These are phyloP conservation scores for Exophiala sp. DNA, from an alignment of 2,329 filamentous ascomycete species.

Conservation along the genomic window DNA sequence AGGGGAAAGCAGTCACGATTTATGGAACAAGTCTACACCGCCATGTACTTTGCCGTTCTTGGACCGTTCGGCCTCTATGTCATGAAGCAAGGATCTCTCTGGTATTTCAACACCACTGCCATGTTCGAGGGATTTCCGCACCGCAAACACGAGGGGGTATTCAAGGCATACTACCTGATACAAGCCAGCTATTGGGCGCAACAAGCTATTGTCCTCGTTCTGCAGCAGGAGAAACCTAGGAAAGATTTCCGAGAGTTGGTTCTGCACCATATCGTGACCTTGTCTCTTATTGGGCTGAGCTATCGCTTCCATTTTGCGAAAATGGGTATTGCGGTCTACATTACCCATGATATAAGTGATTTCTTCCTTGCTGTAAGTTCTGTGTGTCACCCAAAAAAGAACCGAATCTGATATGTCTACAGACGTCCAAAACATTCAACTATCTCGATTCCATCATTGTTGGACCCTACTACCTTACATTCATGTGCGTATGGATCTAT, in stretches of 20 bases:
- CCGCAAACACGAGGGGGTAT: constrained; percentile 66
- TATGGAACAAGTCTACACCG: constrained; percentile 90
- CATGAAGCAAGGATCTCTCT: constrained; percentile 67
- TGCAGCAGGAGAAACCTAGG: constrained; percentile 80
- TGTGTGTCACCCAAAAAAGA: neutral
- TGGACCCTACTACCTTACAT: constrained; percentile 72
- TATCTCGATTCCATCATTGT: constrained; percentile 73
- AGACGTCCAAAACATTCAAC: constrained; percentile 83
- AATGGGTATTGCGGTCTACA: constrained; percentile 83
- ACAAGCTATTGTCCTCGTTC: constrained; percentile 75
- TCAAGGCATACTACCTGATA: constrained; percentile 90
- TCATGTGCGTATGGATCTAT: constrained; percentile 79
- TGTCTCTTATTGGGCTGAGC: constrained; percentile 72
- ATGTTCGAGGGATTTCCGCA: constrained; percentile 86
- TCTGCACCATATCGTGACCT: constrained; percentile 77
- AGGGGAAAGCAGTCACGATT: constrained; percentile 76
- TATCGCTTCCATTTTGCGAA: constrained; percentile 92
- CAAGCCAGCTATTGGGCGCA: constrained; percentile 88
- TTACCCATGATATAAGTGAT: constrained; percentile 84
- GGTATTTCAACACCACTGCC: constrained; percentile 81
- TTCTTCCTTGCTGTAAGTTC: constrained; percentile 78
- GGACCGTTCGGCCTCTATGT: constrained; percentile 78
- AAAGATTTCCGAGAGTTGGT: constrained; percentile 91
- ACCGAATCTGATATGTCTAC: constrained; percentile 10
- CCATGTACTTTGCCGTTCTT: constrained; percentile 74